phyloP scores from a whole-genome alignment of 805 yeast species.

The Candida pseudofarinosa region DNA sequence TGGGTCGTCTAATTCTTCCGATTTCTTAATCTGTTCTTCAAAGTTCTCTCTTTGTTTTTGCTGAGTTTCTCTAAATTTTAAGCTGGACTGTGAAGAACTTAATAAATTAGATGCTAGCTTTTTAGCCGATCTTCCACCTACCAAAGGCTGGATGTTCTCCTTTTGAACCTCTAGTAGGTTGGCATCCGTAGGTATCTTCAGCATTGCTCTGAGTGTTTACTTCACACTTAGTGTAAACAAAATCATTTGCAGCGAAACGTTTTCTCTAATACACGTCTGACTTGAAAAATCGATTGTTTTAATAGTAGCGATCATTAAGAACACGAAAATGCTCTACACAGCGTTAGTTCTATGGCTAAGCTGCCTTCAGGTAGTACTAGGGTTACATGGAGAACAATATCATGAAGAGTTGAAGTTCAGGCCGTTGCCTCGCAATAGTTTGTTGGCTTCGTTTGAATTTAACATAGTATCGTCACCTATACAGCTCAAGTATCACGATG shows the following conservation, averaged over 20 bases:
- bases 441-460: slow-evolving; percentile 71
- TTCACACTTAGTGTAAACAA: background rate
- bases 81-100: slow-evolving; percentile 13
- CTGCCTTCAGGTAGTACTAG: background rate
- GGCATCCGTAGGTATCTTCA: slow-evolving; percentile 7
- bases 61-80: slow-evolving; percentile 20
- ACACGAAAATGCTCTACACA: background rate
- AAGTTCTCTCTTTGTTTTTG: slow-evolving; percentile 38
- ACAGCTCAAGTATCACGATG: slow-evolving; percentile 15
- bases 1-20: slow-evolving; percentile 79
- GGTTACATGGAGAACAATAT: slow-evolving; percentile 29
- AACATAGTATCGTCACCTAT: slow-evolving; percentile 51
- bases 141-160: slow-evolving; percentile 68
- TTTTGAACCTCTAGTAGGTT: slow-evolving; percentile 47
- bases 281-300: background rate
- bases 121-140: slow-evolving; percentile 65
- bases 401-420: slow-evolving; percentile 57
- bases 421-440: slow-evolving; percentile 70
- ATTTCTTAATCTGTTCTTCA: slow-evolving; percentile 46
- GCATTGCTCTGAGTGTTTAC: slow-evolving; percentile 1
- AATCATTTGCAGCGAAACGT: background rate
- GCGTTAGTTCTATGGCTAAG: background rate
- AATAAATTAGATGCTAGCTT: slow-evolving; percentile 47
- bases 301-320: background rate
- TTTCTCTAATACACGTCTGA: background rate